A percentile compares a stretch with the other conserved stretches of the same genome.
Evolutionary conservation across 1,139 yeast genomes (phyloP).

Genomic region (Pichia sp.): DNA sequence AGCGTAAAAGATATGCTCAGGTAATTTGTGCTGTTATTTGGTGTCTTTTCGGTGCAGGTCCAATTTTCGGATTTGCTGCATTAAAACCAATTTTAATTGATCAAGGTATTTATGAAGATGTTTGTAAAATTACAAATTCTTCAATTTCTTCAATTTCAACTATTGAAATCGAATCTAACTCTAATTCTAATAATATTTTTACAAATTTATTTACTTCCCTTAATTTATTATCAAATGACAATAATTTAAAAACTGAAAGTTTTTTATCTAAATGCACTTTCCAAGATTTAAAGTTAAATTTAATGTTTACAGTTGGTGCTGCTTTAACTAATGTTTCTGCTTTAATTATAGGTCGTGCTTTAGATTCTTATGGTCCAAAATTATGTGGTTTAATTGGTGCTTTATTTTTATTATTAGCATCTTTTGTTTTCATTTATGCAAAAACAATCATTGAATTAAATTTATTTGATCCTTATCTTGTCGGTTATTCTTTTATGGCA

Average conservation of each 20-base stretch:
- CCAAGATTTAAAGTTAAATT: conserved; percentile 49
- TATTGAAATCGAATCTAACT: too few species aligned
- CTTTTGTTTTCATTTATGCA: conserved; percentile 35
- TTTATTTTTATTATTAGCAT: conserved; percentile 37
- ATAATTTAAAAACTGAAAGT: conserved; percentile 12
- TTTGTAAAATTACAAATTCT: conserved; percentile 30
- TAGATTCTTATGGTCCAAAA: conserved; percentile 50
- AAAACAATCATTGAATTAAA: conserved; percentile 14
- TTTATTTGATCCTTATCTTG: conserved; percentile 35
- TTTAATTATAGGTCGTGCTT: conserved; percentile 47
- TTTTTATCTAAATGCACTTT: conserved; percentile 35
- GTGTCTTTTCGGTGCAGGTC: conserved; percentile 61
- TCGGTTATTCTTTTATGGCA: conserved; percentile 39
- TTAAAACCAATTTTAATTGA: conserved; percentile 49
- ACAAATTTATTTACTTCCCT: conserved; percentile 2
- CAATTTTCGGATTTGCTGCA: conserved; percentile 62
- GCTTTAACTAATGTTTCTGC: conserved; percentile 53
- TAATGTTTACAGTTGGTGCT: conserved; percentile 53
- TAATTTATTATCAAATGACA: conserved; percentile 2
- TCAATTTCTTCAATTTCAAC: too few species aligned
- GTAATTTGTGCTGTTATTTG: conserved; percentile 47
- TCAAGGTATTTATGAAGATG: conserved; percentile 44
- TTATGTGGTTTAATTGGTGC: conserved; percentile 50
- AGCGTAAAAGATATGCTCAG: conserved; percentile 29
- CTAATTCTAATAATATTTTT: too few species aligned